A percentile compares a stretch with the other conserved stretches of the same genome.
phyloP scores from a whole-genome alignment of 2,329 filamentous ascomycete genomes.

The Remersonia thermophila region DNA sequence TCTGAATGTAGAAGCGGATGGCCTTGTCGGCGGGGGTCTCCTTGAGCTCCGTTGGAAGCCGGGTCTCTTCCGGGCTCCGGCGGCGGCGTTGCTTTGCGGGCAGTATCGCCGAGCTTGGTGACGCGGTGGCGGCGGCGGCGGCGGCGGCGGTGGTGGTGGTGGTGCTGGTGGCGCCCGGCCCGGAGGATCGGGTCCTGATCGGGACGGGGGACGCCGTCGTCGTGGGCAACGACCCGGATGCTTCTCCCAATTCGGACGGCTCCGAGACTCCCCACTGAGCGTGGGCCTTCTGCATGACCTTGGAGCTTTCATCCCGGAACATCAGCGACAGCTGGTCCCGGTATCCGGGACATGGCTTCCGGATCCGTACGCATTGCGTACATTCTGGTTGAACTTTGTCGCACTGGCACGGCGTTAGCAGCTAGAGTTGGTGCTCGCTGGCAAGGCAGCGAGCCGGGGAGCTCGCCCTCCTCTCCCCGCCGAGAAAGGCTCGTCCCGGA shows the following conservation, averaged over 20 bases:
- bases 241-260: constrained; percentile 7
- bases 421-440: constrained; percentile 3
- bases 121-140: too few relatives aligned
- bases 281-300: constrained; percentile 47
- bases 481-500: too few relatives aligned
- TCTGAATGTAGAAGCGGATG: constrained; percentile 38
- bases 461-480: too few relatives aligned
- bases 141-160: too few relatives aligned
- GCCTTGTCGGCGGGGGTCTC: constrained; percentile 34
- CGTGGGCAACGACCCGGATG: constrained; percentile 18
- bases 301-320: constrained; percentile 54
- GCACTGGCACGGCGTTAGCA: constrained; percentile 30
- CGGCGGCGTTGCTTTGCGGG: not conserved
- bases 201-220: constrained; percentile 13
- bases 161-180: constrained; percentile 2
- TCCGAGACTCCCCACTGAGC: constrained; percentile 33
- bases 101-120: constrained; percentile 4
- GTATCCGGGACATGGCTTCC: constrained; percentile 50
- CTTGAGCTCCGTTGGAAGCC: constrained; percentile 25
- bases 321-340: constrained; percentile 51
- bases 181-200: constrained; percentile 3
- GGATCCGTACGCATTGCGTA: constrained; percentile 48
- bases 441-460: too few relatives aligned
- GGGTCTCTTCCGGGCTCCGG: not conserved
- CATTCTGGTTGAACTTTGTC: constrained; percentile 49